Evolutionary conservation across 768 basidiomycete genomes (phyloP), one percentile per base, ranked within the genome.

Genomic region (Suillus occidentalis): DNA sequence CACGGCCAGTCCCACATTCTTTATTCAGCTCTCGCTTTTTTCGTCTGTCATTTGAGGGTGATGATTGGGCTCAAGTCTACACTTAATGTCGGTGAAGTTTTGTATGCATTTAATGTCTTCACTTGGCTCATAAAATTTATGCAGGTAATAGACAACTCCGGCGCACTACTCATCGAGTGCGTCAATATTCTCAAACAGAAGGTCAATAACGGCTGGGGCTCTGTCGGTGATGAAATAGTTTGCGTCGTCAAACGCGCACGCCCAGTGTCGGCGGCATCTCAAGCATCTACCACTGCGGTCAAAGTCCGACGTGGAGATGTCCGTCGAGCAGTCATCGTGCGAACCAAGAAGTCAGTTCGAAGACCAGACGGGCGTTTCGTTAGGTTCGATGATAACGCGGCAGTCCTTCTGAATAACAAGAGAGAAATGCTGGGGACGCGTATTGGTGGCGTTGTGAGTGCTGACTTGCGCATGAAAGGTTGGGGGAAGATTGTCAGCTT

Each of bases 51-150:
- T 31, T 53, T 9, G 50, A 50, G 25, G n/a, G 64, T 63, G 31
- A 98, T 98, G 96, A 94, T 98, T 82, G 95, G 95, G 65, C 92
- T 98, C 72, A 98, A 98, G 75, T 86, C 89, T 63, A 94, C 89
- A 0, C 85, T 98, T 65, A 95, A 94, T 80, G 94, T 93, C 69
- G 63, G 86, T 77, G 34, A 28, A 63, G 25, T 58, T 28, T 56
- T 55, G 20, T 18, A 52, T 42, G 34, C 8, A 20, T 31, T 43
- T 58, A 31, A 49, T 47, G 25, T 22, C 9, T 36, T 20, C 28
- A 42, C 50, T 60, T 40, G 45, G 67, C 8, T 16, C 28, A 22
- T 13, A 66, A 18, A 10, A n/a, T 37, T 40, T 18, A n/a, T 42
- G 42, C 63, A 95, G 93, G 89, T 94, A 68, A 97, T 99, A 76